These are phyloP conservation scores for Zea mays DNA, from an alignment of 176 grass and related monocot species.

Conservation along the genomic window DNA sequence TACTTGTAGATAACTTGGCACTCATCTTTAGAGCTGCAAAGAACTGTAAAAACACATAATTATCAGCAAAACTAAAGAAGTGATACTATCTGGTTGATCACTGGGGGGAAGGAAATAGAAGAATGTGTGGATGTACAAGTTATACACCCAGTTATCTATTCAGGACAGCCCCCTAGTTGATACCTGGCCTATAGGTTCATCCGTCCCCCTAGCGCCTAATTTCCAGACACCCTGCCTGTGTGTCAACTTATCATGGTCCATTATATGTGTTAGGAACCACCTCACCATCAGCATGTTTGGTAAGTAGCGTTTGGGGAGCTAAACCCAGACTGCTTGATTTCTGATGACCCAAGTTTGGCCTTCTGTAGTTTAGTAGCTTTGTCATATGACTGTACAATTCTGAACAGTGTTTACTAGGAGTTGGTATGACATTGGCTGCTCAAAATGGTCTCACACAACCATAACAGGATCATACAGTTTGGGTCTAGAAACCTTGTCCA, in stretches of 20 bases:
- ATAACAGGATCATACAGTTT: constrained; percentile 10
- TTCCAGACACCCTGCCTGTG: not conserved
- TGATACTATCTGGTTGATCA: constrained; percentile 9
- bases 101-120: not conserved
- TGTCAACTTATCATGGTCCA: not conserved
- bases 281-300: not conserved
- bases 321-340: not conserved
- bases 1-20: not conserved
- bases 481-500: constrained; percentile 26
- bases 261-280: not conserved
- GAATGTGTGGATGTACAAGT: not conserved
- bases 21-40: not conserved
- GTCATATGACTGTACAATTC: not conserved
- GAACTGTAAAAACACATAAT: not conserved
- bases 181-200: not conserved
- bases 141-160: not conserved
- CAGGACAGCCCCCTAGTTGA: not conserved
- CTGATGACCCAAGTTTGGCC: not conserved
- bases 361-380: constrained; percentile 7
- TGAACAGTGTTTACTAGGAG: not conserved
- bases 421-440: not conserved
- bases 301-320: not conserved
- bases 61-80: not conserved
- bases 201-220: not conserved
- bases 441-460: not conserved